Evolutionary conservation across 2,329 filamentous ascomycete genomes (phyloP), one percentile per base, ranked within the genome.

Genomic region (Claviceps fusiformis): DNA sequence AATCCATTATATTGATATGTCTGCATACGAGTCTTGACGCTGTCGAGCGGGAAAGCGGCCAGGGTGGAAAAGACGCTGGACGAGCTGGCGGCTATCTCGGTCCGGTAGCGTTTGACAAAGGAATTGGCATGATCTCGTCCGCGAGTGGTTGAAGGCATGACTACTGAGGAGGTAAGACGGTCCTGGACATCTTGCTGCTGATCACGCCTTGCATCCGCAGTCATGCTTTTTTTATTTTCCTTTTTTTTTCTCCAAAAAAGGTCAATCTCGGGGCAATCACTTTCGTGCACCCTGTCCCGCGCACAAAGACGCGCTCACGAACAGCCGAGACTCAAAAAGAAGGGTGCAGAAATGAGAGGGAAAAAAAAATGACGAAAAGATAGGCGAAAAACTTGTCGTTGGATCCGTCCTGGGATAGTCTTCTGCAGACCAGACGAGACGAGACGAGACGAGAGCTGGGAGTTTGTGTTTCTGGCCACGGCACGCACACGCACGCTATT

Each of bases 1-100:
- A 87, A 89, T 61, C 80, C 87, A 61, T 79, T 77, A 71, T 87
- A 91, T 59, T 86, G 82, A 71, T 93, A 92, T 61, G 86, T 87
- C 74, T 95, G 89, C 82, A 93, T 89, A 65, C 89, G 86, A 55
- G 87, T 91, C 75, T 95, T 95, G 67, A 92, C 85, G 63, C 89
- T 92, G 69, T 95, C 89, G 62, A 95, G 80, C 27, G 89, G 89
- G 66, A 92, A 95, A n/a, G 88, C 86, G 60, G 80, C 77, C 65
- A 89, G 78, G 46, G 88, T 93, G 43, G 86, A 89, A 55, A 92
- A 76, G 60, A 91, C 77, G 69, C 86, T 91, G 66, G 85, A 87
- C 44, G 82, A 76, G 70, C 84, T 87, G 48, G 89, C 88, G 58
- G 87, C 82, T 61, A 93, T 82, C 71, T 92, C 86, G 51, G 86